Percentiles rank a stretch among this genome's conserved stretches.
Evolutionary conservation across 1,139 yeast species (phyloP).

Genomic region (Arxiozyma slooffiae): DNA sequence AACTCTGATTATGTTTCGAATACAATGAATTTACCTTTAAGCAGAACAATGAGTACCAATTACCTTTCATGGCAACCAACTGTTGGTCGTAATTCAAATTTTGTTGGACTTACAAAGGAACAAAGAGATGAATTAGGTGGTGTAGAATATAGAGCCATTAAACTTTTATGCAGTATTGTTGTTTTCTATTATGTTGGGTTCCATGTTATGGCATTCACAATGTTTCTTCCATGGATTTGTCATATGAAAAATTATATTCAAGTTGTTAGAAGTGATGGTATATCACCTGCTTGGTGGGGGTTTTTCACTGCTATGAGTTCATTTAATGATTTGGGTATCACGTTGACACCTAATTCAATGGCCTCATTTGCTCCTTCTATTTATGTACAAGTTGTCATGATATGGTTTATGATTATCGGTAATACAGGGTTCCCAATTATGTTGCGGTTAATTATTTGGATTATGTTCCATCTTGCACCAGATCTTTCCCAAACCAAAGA

Average conservation of each 20-base stretch:
- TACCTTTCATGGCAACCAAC: constrained; percentile 86
- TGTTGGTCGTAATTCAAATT: constrained; percentile 90
- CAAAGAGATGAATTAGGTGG: constrained; percentile 96
- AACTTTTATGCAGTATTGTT: constrained; percentile 60
- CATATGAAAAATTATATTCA: constrained; percentile 35
- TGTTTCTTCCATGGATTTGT: constrained; percentile 60
- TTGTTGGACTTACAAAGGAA: constrained; percentile 66
- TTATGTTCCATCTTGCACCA: constrained; percentile 55
- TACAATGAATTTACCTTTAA: constrained; percentile 13
- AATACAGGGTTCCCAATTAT: constrained; percentile 88
- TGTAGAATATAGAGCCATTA: constrained; percentile 86
- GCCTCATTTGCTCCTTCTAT: constrained; percentile 49
- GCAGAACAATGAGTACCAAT: constrained; percentile 40
- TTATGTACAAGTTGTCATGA: constrained; percentile 52
- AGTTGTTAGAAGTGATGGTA: constrained; percentile 43
- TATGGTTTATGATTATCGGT: constrained; percentile 74
- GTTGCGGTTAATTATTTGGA: constrained; percentile 73
- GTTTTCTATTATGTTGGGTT: constrained; percentile 64
- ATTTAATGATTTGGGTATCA: constrained; percentile 76
- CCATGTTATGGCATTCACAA: constrained; percentile 49
- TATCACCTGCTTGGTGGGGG: constrained; percentile 85
- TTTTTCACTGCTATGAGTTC: constrained; percentile 69
- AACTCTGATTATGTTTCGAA: constrained; percentile 12
- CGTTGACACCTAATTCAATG: constrained; percentile 77
- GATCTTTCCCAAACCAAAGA: constrained; percentile 60